phyloP scores from a whole-genome alignment of 768 basidiomycete species.

The Boletus rubropictus region DNA sequence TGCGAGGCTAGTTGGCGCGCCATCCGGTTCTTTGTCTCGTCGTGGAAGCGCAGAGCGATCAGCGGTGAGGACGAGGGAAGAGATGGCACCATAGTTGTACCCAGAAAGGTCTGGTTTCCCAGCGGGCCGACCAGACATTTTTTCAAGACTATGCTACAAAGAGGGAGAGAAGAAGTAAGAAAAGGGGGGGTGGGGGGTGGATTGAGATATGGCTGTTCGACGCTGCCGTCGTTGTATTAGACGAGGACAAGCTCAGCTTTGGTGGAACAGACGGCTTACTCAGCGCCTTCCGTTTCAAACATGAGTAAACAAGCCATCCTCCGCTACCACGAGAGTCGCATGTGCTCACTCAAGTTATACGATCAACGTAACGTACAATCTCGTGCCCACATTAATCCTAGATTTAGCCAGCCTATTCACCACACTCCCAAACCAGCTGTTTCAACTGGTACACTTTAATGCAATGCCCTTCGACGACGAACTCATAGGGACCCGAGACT shows the following conservation, averaged over 20 bases:
- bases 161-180: not conserved
- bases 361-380: not conserved
- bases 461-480: too few relatives aligned
- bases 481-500: too few relatives aligned
- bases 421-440: too few relatives aligned
- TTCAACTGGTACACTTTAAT: too few relatives aligned
- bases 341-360: not conserved
- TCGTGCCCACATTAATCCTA: too few relatives aligned
- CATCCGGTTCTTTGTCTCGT: constrained; percentile 94
- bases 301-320: constrained; percentile 10
- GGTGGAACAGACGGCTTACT: constrained; percentile 5
- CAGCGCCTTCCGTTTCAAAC: constrained; percentile 18
- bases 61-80: constrained; percentile 91
- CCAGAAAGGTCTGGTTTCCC: constrained; percentile 77
- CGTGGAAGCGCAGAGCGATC: constrained; percentile 75
- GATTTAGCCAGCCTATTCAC: too few relatives aligned
- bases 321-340: too few relatives aligned
- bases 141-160: constrained; percentile 5
- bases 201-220: constrained; percentile 1
- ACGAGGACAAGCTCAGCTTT: not conserved
- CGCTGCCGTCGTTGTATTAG: constrained; percentile 9
- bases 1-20: constrained; percentile 87
- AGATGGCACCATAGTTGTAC: constrained; percentile 96
- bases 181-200: not conserved
- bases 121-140: constrained; percentile 37